Evolutionary conservation across 2,329 filamentous ascomycete genomes (phyloP), one percentile per base, ranked within the genome.

Genomic region (Botrytis deweyae): DNA sequence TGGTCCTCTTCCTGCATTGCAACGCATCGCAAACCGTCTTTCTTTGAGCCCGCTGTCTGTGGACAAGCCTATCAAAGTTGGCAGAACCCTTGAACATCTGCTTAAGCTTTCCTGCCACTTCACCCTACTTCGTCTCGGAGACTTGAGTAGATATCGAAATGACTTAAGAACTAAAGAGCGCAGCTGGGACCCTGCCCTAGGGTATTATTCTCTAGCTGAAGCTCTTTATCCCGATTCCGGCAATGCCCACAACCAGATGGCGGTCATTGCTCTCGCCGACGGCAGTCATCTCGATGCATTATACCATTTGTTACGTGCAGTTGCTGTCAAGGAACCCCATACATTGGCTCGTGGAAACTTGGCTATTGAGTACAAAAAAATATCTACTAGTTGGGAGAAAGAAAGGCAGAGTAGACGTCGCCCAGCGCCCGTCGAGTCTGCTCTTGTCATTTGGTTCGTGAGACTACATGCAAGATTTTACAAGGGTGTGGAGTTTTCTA

Each of bases 241-340:
- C 44, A 89, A 91, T 76, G 92, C 94, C 25, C 92, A 97, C 80
- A 95, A 99, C 80, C 96, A 98, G 82, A 90, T 96, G 81, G 95
- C 93, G 52, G 93, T 98, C 52, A 91, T 98, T 74, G 91, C 92
- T 74, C 88, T 93, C 66, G 91, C 92, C 71, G 90, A 95, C 78
- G 88, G 88, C 74, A 92, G 95, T 77, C 92, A 97, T 81, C 88
- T 98, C 69, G 90, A 94, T 75, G 91, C 94, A 16, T 91, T 97
- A 44, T 98, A 98, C 82, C 91, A 97, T 82, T 89, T 98, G 59
- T 96, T 97, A 81, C 91, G 95, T 76, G 91, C 95, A 25, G 87
- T 96, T 77, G 90, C 91, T 14, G 91, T 93, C 46, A 87, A 90
- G 70, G 86, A 91, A 59, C 93, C 94, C 7, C 91, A 96, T 80